A percentile compares a stretch with the other conserved stretches of the same genome.
Conservation (phyloP, 176 grass and related monocot species). For the Eleusine coracana region DNA sequence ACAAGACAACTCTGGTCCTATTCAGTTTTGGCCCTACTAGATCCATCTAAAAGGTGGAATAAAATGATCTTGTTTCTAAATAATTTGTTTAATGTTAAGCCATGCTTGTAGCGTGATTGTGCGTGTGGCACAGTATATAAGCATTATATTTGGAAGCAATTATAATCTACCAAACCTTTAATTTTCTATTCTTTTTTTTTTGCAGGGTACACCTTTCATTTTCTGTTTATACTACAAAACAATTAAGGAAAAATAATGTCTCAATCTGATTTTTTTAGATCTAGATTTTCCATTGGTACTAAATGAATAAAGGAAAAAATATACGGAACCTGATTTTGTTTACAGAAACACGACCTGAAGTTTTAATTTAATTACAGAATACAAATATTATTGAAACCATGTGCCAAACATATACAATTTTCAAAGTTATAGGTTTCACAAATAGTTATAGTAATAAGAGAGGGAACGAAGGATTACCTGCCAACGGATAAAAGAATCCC, state of each 20-base stretch:
- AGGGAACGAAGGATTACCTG: conserved; percentile 46
- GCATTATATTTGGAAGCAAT: not conserved
- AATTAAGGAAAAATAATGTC: not conserved
- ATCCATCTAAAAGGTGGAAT: not conserved
- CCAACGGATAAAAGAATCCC: conserved; percentile 86
- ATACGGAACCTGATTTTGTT: not conserved
- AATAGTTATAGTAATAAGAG: conserved; percentile 12
- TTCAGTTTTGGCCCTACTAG: not conserved
- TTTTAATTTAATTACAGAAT: not conserved
- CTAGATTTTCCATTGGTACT: not conserved
- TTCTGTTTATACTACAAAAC: not conserved
- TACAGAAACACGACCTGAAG: not conserved
- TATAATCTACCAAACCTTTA: not conserved
- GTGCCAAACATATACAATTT: not conserved
- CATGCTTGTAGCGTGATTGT: not conserved
- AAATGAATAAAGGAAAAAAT: not conserved
- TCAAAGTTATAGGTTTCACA: not conserved
- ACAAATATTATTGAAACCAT: not conserved
- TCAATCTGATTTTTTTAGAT: not conserved
- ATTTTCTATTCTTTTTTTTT: not conserved
- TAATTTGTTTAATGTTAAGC: not conserved
- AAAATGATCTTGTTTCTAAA: not conserved
- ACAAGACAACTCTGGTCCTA: not conserved
- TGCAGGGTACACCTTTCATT: not conserved
- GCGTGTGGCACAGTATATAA: not conserved